phyloP scores from a whole-genome alignment of 768 basidiomycete species.

The Russula emetica region DNA sequence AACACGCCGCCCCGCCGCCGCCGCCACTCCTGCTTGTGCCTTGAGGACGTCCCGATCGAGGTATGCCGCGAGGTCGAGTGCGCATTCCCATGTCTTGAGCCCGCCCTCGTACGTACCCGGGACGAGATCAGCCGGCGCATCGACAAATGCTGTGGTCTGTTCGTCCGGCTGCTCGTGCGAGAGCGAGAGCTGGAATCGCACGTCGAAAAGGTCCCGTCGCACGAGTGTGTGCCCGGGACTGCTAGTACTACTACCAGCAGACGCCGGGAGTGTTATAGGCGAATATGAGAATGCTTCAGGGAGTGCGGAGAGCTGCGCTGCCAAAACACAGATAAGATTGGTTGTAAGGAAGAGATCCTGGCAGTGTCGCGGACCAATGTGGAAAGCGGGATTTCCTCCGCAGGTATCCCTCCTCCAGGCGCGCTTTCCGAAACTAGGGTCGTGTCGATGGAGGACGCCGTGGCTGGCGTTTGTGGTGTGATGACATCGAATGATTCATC shows the following conservation, averaged over 20 bases:
- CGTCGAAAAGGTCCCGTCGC: slow-evolving; percentile 90
- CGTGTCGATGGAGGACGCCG: background rate
- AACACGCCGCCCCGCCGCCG: slow-evolving; percentile 30
- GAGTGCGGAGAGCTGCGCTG: slow-evolving; percentile 57
- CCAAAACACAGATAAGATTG: slow-evolving; percentile 8
- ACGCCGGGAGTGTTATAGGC: slow-evolving; percentile 49
- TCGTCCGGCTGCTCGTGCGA: slow-evolving; percentile 34
- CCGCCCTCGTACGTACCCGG: slow-evolving; percentile 95
- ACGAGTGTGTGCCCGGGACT: slow-evolving; percentile 40
- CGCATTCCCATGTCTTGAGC: slow-evolving; percentile 97
- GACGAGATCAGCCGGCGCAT: slow-evolving; percentile 84
- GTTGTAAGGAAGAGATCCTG: background rate
- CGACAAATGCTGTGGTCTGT: slow-evolving; percentile 55
- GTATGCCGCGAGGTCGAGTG: slow-evolving; percentile 76
- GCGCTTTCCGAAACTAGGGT: background rate
- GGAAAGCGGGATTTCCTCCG: slow-evolving; percentile 26
- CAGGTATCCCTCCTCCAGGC: slow-evolving; percentile 7
- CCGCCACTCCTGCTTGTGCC: background rate
- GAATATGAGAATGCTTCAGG: slow-evolving; percentile 80
- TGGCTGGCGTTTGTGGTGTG: background rate
- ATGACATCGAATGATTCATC: slow-evolving; percentile 28
- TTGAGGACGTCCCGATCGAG: slow-evolving; percentile 38
- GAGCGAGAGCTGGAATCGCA: slow-evolving; percentile 83
- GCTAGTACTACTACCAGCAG: background rate
- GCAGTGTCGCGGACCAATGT: slow-evolving; percentile 32